Evolutionary conservation across 1,284 basidiomycete species (phyloP).

Genomic region (Chalciporus sp.): DNA sequence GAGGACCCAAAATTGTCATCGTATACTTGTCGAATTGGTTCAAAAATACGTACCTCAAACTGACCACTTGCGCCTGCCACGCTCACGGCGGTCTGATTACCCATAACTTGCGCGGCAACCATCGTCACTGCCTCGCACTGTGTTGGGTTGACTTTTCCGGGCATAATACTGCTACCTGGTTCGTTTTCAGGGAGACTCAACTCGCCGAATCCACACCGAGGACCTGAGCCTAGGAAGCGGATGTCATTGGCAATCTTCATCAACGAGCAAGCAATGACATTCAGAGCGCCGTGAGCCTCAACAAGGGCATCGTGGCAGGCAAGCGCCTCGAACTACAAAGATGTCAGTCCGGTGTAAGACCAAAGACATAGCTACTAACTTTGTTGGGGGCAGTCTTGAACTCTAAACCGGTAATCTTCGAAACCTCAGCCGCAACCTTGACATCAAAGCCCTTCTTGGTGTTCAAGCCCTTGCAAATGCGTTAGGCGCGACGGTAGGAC

Average conservation of each 20-base stretch:
- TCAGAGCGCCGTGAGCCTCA: constrained; percentile 95
- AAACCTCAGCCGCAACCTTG: constrained; percentile 91
- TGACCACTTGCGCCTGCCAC: constrained; percentile 95
- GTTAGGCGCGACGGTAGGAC: constrained; percentile 3
- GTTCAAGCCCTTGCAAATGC: constrained; percentile 81
- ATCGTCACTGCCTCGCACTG: constrained; percentile 99
- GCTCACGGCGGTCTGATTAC: constrained; percentile 94
- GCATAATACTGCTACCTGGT: constrained; percentile 99
- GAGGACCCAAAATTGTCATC: constrained; percentile 12
- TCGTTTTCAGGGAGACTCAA: constrained; percentile 97
- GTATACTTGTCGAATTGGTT: not conserved
- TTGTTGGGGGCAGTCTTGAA: constrained; percentile 99
- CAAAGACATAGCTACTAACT: constrained; percentile 42
- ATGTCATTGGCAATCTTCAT: constrained; percentile 99
- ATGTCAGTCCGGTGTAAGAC: constrained; percentile 2
- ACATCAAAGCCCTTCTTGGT: constrained; percentile 97
- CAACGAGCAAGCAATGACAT: constrained; percentile 91
- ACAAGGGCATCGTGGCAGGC: constrained; percentile 97
- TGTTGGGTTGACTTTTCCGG: constrained; percentile 99
- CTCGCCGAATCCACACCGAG: constrained; percentile 97
- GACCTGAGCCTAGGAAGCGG: constrained; percentile 96
- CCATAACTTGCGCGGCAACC: constrained; percentile 99
- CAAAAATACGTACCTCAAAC: constrained; percentile 73
- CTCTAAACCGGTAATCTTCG: constrained; percentile 86
- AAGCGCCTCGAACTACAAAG: constrained; percentile 87